A percentile compares a stretch with the other conserved stretches of the same genome.
phyloP scores from a whole-genome alignment of 176 grass and related monocot genomes.

The Raddia guianensis region DNA sequence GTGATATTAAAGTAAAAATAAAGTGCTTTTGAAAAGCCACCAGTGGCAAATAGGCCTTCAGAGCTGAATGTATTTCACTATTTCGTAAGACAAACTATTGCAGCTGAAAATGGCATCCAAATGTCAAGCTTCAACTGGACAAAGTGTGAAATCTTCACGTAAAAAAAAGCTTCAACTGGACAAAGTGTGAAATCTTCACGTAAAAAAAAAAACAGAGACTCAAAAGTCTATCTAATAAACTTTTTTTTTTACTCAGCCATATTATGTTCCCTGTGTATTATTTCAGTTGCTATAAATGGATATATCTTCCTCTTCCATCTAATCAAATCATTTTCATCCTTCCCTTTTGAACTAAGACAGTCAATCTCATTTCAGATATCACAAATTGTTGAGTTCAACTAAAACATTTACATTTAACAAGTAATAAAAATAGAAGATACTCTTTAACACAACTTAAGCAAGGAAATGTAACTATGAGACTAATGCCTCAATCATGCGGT shows the following conservation, averaged over 20 bases:
- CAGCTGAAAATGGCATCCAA: conserved; percentile 2
- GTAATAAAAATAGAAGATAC: not conserved
- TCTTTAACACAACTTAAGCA: not conserved
- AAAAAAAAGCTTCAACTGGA: not conserved
- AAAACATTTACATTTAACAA: not conserved
- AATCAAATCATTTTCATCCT: not conserved
- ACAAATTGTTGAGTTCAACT: not conserved
- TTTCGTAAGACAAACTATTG: conserved; percentile 10
- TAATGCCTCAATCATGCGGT: not conserved
- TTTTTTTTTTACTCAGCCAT: not conserved
- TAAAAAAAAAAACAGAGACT: not conserved
- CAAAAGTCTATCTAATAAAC: not conserved
- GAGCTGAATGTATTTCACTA: conserved; percentile 7
- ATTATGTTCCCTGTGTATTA: not conserved
- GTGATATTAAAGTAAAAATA: not conserved
- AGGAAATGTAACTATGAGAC: not conserved
- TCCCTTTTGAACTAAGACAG: not conserved
- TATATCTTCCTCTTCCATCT: not conserved
- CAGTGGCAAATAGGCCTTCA: not conserved
- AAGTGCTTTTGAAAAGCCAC: not conserved
- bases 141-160: not conserved
- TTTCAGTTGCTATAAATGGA: not conserved
- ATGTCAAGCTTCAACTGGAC: conserved; percentile 1
- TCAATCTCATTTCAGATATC: not conserved
- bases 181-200: not conserved